Conservation (phyloP, 2,329 filamentous ascomycete genomes). For the Coniochaeta sp. region DNA sequence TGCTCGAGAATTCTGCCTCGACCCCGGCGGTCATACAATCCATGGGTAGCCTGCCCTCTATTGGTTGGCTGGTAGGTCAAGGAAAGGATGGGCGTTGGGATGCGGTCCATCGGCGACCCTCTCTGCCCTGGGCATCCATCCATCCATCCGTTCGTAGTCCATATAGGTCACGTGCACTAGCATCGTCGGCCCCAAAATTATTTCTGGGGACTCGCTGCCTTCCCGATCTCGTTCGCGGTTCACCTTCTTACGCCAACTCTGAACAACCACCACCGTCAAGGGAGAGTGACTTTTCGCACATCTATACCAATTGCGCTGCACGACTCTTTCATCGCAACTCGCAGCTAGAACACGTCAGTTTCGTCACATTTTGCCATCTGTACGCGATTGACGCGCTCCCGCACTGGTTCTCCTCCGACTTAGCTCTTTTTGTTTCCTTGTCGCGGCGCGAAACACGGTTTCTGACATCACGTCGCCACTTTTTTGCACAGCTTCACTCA, state of each 20-base stretch:
- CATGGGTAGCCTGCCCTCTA: background rate
- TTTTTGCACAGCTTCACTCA: constrained; percentile 1
- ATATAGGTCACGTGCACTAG: background rate
- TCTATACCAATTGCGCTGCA: constrained; percentile 2
- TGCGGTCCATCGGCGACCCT: background rate
- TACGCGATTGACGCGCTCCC: constrained; percentile 11
- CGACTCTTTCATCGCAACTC: constrained; percentile 1
- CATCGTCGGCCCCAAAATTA: background rate
- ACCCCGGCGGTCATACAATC: background rate
- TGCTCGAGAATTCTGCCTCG: background rate
- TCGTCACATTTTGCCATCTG: background rate
- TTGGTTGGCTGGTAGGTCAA: background rate
- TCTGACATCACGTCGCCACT: constrained; percentile 17
- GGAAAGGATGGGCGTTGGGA: background rate
- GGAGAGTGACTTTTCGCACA: background rate
- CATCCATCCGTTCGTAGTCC: background rate
- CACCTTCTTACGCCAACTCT: background rate
- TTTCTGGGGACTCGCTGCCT: background rate
- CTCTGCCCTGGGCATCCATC: background rate
- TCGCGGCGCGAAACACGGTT: constrained; percentile 11
- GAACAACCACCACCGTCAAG: background rate
- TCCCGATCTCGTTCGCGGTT: background rate
- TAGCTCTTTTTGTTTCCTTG: constrained; percentile 3
- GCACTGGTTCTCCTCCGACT: constrained; percentile 1
- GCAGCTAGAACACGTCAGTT: background rate